A percentile compares a stretch with the other conserved stretches of the same genome.
Conservation (phyloP, 805 yeast species). For the Lachancea sp. region DNA sequence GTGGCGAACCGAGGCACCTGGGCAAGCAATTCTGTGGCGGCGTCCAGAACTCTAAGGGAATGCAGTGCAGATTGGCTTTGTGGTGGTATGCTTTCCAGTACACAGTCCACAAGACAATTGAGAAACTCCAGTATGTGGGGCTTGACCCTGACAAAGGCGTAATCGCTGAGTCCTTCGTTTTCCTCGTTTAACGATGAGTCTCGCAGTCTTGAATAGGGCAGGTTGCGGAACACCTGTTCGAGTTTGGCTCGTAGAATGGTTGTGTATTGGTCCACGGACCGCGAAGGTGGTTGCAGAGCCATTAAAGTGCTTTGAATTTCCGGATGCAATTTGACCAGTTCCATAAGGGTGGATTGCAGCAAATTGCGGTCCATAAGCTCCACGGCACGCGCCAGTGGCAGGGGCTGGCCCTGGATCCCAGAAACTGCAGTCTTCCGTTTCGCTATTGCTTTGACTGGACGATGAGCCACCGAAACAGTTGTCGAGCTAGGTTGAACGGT, state of each 20-base stretch:
- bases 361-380: slow-evolving; percentile 30
- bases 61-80: slow-evolving; percentile 22
- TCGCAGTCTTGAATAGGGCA: slow-evolving; percentile 27
- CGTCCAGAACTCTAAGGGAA: slow-evolving; percentile 26
- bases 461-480: neutral
- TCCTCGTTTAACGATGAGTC: slow-evolving; percentile 3
- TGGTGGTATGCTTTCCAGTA: slow-evolving; percentile 31
- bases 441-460: slow-evolving; percentile 3
- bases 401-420: slow-evolving; percentile 25
- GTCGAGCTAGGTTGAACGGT: slow-evolving; percentile 1
- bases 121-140: slow-evolving; percentile 28
- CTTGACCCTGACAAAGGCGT: slow-evolving; percentile 33
- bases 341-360: slow-evolving; percentile 19
- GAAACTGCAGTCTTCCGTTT: slow-evolving; percentile 5
- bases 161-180: slow-evolving; percentile 24
- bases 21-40: slow-evolving; percentile 25
- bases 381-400: slow-evolving; percentile 30
- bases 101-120: slow-evolving; percentile 30
- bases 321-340: slow-evolving; percentile 24
- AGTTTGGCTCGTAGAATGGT: slow-evolving; percentile 20
- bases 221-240: slow-evolving; percentile 18
- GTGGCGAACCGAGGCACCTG: slow-evolving; percentile 29
- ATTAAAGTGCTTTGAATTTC: slow-evolving; percentile 17
- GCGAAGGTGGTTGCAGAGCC: slow-evolving; percentile 14
- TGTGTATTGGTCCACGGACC: slow-evolving; percentile 21